Conservation (phyloP, 768 basidiomycete genomes). For the Lactarius pseudohatsudake region DNA sequence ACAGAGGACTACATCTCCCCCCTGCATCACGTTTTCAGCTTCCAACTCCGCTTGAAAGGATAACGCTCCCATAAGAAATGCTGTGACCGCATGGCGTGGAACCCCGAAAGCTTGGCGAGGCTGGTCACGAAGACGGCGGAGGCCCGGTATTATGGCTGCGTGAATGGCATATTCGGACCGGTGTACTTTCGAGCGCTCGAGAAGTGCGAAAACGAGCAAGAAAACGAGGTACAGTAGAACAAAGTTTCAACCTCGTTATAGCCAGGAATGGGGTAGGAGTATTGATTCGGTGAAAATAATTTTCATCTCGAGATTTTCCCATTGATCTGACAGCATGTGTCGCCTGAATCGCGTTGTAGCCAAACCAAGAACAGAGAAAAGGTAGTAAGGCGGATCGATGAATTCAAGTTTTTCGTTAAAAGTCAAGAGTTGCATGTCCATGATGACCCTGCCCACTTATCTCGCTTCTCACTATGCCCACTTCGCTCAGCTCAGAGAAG, state of each 20-base stretch:
- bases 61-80: neutral
- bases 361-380: neutral
- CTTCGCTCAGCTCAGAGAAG: neutral
- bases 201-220: neutral
- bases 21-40: neutral
- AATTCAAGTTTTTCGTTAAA: neutral
- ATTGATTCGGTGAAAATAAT: neutral
- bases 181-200: neutral
- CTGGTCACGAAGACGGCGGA: neutral
- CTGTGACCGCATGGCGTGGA: neutral
- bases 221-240: too few relatives aligned
- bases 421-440: neutral
- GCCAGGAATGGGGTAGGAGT: neutral
- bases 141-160: neutral
- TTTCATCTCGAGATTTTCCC: neutral
- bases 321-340: neutral
- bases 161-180: neutral
- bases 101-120: neutral
- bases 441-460: neutral
- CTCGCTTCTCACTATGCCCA: neutral
- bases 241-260: neutral
- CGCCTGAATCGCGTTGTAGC: neutral
- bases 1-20: neutral
- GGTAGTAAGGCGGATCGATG: neutral
- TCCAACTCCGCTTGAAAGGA: neutral